These are phyloP conservation scores for Ceratocystis cubensis DNA, from an alignment of 2,329 filamentous ascomycete species.

Conservation along the genomic window DNA sequence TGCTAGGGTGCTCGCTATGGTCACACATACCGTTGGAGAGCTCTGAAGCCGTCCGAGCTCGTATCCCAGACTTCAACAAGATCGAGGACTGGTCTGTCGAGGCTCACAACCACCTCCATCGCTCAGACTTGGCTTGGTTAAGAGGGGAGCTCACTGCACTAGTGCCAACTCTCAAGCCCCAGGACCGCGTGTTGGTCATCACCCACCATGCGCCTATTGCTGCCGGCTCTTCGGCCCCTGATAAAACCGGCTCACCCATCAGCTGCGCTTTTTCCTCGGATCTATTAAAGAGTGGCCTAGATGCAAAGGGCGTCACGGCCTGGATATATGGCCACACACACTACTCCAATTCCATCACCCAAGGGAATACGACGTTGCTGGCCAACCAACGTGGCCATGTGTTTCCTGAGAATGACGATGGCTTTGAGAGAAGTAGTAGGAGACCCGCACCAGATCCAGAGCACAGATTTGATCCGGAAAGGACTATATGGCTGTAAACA, in stretches of 20 bases:
- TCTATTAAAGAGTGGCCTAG: conserved; percentile 24
- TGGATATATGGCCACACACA: conserved; percentile 42
- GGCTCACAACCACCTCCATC: conserved; percentile 38
- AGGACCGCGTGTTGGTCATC: conserved; percentile 33
- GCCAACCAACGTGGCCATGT: conserved; percentile 37
- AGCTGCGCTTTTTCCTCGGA: conserved; percentile 43
- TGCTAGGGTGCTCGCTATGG: conserved; percentile 48
- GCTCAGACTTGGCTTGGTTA: conserved; percentile 40
- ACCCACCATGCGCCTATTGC: conserved; percentile 48
- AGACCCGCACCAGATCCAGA: not conserved
- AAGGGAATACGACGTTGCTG: conserved; percentile 30
- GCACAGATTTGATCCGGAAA: conserved; percentile 11
- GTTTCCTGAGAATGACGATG: conserved; percentile 22
- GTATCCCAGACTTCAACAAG: conserved; percentile 41
- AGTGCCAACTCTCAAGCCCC: conserved; percentile 11
- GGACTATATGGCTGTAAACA: conserved; percentile 11
- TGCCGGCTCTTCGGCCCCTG: conserved; percentile 36
- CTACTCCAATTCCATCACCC: conserved; percentile 30
- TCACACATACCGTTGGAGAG: conserved; percentile 35
- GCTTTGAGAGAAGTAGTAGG: not conserved
- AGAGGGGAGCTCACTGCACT: conserved; percentile 28
- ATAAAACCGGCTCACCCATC: conserved; percentile 36
- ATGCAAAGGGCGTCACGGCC: conserved; percentile 25
- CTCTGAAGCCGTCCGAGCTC: conserved; percentile 31
- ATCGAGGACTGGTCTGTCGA: conserved; percentile 41